Base-by-base conservation (phyloP, 441 rosid species). In the Gossypium gossypioides region DNA sequence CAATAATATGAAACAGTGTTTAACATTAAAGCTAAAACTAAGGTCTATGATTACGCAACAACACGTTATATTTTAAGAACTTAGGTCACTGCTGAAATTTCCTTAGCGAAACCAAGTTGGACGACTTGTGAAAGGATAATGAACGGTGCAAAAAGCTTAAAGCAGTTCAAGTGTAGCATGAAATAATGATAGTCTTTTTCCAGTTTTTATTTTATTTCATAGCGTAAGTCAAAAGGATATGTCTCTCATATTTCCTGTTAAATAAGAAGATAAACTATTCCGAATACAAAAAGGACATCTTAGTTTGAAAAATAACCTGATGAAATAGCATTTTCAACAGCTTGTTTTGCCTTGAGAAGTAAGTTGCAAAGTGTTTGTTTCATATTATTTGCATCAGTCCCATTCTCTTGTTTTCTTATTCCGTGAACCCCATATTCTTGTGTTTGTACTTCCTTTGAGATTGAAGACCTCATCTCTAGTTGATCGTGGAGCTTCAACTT, bases 291-390 rank as follows among this genome's bases (percentile, higher is more conserved):
- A 60, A 15, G 15, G 40, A 34, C 40, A 6, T 34, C 40, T 32
- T 32, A 34, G 40, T 34, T 34, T 34, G 40, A 29, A 72, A 59
- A 27, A 40, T 37, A 62, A 81, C 87, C 87, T 77, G 81, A 80
- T 77, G 80, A 80, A 67, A 60, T 29, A 44, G 62, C 50, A 52
- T 64, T 55, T 67, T 27, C 24, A 27, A 52, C 58, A 29, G 55
- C 42, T 68, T 66, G 29, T 76, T 63, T 74, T 61, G 42, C 75
- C 61, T 66, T 61, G 13, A 21, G 40, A 48, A 50, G 37, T 65
- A 19, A 22, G 50, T 24, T 63, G 2, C 50, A 37, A 40, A 69
- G 73, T 32, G 57, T 77, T 22, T 8, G 56, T 58, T 56, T 65
- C 77, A 58, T 29, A 24, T 72, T 65, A 22, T 2, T 75, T 78